These are phyloP conservation scores for Silybum marianum DNA, from an alignment of 129 eudicot genomes.

Conservation along the genomic window DNA sequence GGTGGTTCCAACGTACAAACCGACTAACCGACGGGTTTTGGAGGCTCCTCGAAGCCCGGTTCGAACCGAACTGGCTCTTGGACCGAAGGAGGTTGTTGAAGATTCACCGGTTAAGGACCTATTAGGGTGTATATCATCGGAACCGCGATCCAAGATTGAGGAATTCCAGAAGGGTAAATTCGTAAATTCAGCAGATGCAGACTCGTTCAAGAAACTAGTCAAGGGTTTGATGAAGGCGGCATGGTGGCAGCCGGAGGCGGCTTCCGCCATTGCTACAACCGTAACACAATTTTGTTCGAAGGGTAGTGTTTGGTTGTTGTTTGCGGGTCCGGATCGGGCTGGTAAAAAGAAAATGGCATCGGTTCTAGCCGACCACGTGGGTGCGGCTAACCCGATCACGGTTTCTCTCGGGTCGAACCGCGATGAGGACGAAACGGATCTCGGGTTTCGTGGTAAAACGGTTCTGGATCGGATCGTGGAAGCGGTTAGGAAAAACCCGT, in stretches of 20 bases:
- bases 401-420: slow-evolving; percentile 67
- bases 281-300: slow-evolving; percentile 50
- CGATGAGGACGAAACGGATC: slow-evolving; percentile 60
- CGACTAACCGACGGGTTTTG: slow-evolving; percentile 25
- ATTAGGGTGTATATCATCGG: slow-evolving; percentile 74
- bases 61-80: slow-evolving; percentile 75
- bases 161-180: slow-evolving; percentile 48
- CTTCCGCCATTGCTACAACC: slow-evolving; percentile 68
- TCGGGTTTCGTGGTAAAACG: slow-evolving; percentile 75
- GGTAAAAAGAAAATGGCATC: slow-evolving; percentile 87
- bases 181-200: slow-evolving; percentile 49
- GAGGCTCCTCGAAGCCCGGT: slow-evolving; percentile 68
- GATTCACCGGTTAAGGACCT: slow-evolving; percentile 55
- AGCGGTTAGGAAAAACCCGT: slow-evolving; percentile 70
- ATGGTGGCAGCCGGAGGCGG: slow-evolving; percentile 98
- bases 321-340: slow-evolving; percentile 82
- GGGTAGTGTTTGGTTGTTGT: slow-evolving; percentile 76
- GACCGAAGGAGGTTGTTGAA: slow-evolving; percentile 45
- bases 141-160: slow-evolving; percentile 39
- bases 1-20: slow-evolving; percentile 42
- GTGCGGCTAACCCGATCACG: slow-evolving; percentile 57
- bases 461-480: slow-evolving; percentile 75
- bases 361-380: slow-evolving; percentile 72
- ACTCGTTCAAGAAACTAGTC: slow-evolving; percentile 78
- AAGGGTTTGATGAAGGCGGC: slow-evolving; percentile 84